A percentile compares a stretch with the other conserved stretches of the same genome.
These are phyloP conservation scores for Reutealis trisperma DNA, from an alignment of 345 rosid species.

Conservation along the genomic window DNA sequence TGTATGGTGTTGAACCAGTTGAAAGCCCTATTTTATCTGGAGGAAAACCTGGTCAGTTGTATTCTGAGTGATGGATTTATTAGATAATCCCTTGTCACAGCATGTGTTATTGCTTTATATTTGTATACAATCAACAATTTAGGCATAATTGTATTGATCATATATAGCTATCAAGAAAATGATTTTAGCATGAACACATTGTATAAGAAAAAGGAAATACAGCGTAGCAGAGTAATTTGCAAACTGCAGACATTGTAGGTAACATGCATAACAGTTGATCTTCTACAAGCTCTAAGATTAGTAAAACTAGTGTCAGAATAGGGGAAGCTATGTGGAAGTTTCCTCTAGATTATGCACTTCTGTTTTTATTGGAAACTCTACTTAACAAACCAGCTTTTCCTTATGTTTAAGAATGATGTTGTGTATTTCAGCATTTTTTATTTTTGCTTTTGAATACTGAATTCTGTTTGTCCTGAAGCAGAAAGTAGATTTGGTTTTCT, in stretches of 20 bases:
- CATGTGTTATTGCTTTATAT: background rate
- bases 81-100: background rate
- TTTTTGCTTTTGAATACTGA: no score
- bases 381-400: background rate
- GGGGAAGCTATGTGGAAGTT: background rate
- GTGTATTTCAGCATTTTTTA: background rate
- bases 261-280: background rate
- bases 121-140: background rate
- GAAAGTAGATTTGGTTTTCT: background rate
- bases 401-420: background rate
- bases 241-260: background rate
- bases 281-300: background rate
- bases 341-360: background rate
- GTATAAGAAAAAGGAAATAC: background rate
- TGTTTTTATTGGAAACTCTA: background rate
- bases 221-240: background rate
- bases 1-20: slow-evolving; percentile 80
- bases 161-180: background rate
- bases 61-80: background rate
- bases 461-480: no score
- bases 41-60: slow-evolving; percentile 78
- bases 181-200: background rate
- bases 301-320: background rate
- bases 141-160: background rate
- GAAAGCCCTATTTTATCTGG: slow-evolving; percentile 83